Conservation (phyloP, 2,329 filamentous ascomycete species). For the Hysterium pulicare region DNA sequence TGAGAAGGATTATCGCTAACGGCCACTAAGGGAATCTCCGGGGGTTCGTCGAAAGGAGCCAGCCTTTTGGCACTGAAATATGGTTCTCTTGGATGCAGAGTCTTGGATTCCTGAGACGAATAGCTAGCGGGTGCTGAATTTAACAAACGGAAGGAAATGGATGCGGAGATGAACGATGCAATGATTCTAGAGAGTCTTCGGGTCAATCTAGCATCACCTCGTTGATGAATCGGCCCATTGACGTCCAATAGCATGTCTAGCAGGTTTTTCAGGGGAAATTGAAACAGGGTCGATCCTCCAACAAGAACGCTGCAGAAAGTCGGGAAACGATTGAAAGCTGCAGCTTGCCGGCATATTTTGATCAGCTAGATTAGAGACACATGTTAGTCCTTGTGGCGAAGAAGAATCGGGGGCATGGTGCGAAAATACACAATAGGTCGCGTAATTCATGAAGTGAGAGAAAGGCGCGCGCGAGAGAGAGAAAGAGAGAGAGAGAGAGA, state of each 20-base stretch:
- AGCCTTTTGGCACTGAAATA: slow-evolving; percentile 1
- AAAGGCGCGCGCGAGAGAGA: too few relatives aligned
- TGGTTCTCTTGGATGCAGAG: neutral
- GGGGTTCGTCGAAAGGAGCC: slow-evolving; percentile 25
- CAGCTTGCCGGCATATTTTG: slow-evolving; percentile 36
- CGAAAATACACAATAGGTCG: neutral
- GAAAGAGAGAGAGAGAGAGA: neutral
- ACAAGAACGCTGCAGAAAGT: slow-evolving; percentile 52
- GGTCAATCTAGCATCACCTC: slow-evolving; percentile 1
- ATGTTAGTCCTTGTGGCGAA: slow-evolving; percentile 1
- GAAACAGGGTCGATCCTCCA: slow-evolving; percentile 50
- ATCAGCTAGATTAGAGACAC: slow-evolving; percentile 30
- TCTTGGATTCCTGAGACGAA: neutral
- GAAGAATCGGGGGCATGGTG: neutral
- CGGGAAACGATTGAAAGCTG: slow-evolving; percentile 49
- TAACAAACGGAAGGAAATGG: slow-evolving; percentile 47
- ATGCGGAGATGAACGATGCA: slow-evolving; percentile 48
- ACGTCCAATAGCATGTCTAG: slow-evolving; percentile 8
- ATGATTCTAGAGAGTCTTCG: slow-evolving; percentile 37
- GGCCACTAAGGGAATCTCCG: slow-evolving; percentile 11
- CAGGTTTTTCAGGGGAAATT: slow-evolving; percentile 26
- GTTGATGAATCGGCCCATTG: slow-evolving; percentile 12
- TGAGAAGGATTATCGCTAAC: slow-evolving; percentile 8
- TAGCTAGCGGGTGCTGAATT: slow-evolving; percentile 36
- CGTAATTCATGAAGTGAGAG: too few relatives aligned